phyloP scores from a whole-genome alignment of 2,329 filamentous ascomycete genomes.

The Neoascochyta sp. region DNA sequence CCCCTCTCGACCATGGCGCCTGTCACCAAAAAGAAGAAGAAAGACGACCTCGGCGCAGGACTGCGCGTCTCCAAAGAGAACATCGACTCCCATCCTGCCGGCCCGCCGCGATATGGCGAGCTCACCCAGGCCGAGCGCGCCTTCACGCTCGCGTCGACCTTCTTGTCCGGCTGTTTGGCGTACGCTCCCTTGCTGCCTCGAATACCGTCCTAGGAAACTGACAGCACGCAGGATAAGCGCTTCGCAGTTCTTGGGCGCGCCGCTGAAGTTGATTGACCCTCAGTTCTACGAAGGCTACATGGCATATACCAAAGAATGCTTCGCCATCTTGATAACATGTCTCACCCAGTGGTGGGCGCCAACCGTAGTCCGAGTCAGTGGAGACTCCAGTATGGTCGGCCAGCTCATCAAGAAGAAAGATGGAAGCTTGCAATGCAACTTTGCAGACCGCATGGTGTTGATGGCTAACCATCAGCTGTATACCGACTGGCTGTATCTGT shows the following conservation, averaged over 20 bases:
- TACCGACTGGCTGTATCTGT: slow-evolving; percentile 88
- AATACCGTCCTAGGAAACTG: slow-evolving; percentile 6
- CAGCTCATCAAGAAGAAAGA: slow-evolving; percentile 68
- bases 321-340: slow-evolving; percentile 72
- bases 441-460: slow-evolving; percentile 76
- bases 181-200: slow-evolving; percentile 17
- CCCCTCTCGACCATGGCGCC: slow-evolving; percentile 14
- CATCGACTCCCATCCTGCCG: slow-evolving; percentile 43
- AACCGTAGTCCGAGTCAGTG: slow-evolving; percentile 76
- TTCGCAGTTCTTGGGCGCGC: slow-evolving; percentile 72
- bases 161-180: slow-evolving; percentile 49
- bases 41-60: slow-evolving; percentile 42
- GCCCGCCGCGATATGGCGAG: slow-evolving; percentile 45
- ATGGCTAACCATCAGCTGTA: slow-evolving; percentile 89
- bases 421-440: slow-evolving; percentile 71
- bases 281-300: slow-evolving; percentile 83
- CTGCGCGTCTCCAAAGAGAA: slow-evolving; percentile 43
- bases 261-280: slow-evolving; percentile 71
- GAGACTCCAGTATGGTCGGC: slow-evolving; percentile 72
- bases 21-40: slow-evolving; percentile 31
- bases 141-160: slow-evolving; percentile 50
- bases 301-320: slow-evolving; percentile 79
- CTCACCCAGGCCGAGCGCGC: slow-evolving; percentile 49
- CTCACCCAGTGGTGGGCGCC: slow-evolving; percentile 88
- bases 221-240: slow-evolving; percentile 47